phyloP scores from a whole-genome alignment of 1,284 basidiomycete species.

The Sanguinoderma infundibulare region DNA sequence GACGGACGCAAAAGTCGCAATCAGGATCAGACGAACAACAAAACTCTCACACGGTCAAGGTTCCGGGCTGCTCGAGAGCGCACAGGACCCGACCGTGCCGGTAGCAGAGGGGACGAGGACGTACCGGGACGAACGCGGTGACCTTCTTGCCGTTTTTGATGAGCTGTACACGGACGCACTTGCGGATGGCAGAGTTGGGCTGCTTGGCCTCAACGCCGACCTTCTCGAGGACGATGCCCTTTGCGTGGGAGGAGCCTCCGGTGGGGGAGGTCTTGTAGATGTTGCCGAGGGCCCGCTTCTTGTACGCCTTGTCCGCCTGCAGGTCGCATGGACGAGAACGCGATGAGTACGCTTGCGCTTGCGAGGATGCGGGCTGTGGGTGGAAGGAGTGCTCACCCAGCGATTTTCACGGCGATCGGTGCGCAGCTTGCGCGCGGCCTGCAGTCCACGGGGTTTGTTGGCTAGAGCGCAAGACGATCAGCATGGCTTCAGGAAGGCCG shows the following conservation, averaged over 20 bases:
- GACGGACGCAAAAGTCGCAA: constrained; percentile 17
- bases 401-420: constrained; percentile 95
- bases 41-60: constrained; percentile 15
- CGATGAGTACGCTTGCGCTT: not conserved
- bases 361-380: not conserved
- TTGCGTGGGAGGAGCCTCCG: constrained; percentile 99
- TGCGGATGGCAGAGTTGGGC: constrained; percentile 99
- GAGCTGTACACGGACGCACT: constrained; percentile 99
- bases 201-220: constrained; percentile 94
- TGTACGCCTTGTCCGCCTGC: constrained; percentile 98
- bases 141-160: constrained; percentile 99
- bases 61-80: constrained; percentile 16
- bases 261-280: constrained; percentile 99
- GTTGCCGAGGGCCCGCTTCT: constrained; percentile 99
- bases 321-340: constrained; percentile 1
- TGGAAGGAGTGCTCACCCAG: constrained; percentile 71
- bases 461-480: constrained; percentile 47
- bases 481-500: constrained; percentile 16
- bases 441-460: constrained; percentile 99
- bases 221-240: constrained; percentile 99
- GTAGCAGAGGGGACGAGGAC: constrained; percentile 21
- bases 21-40: constrained; percentile 5
- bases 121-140: constrained; percentile 81
- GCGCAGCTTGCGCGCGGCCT: constrained; percentile 99
- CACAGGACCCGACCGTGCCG: constrained; percentile 2